A percentile compares a stretch with the other conserved stretches of the same genome.
Evolutionary conservation across 2,329 filamentous ascomycete genomes (phyloP).

Genomic region (Exophiala xenobiotica): DNA sequence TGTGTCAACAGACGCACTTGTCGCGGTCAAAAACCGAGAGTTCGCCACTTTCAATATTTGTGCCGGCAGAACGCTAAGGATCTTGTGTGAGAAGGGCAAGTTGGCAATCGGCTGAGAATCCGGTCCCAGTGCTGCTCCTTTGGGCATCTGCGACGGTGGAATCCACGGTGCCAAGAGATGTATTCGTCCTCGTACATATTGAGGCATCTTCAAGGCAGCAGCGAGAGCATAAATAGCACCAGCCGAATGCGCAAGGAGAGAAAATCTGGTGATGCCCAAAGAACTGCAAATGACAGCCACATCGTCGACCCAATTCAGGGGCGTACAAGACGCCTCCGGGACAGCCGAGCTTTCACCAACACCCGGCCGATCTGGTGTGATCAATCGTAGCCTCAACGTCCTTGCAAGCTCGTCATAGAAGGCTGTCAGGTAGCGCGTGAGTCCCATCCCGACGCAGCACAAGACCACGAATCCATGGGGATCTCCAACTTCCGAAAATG

Average conservation of each 20-base stretch:
- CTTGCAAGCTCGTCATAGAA: constrained; percentile 95
- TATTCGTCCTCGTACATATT: constrained; percentile 90
- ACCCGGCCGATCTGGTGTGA: constrained; percentile 90
- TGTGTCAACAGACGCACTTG: constrained; percentile 52
- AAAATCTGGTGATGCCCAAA: constrained; percentile 92
- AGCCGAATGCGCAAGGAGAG: constrained; percentile 90
- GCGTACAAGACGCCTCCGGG: constrained; percentile 76
- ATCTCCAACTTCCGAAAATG: constrained; percentile 95
- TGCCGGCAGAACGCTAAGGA: constrained; percentile 84
- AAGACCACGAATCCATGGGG: constrained; percentile 88
- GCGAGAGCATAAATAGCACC: constrained; percentile 97
- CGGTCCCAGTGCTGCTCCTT: constrained; percentile 59
- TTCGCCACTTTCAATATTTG: constrained; percentile 92
- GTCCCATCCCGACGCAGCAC: constrained; percentile 95
- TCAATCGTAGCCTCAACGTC: constrained; percentile 82
- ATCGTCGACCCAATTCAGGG: constrained; percentile 90
- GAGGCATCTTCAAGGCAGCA: constrained; percentile 90
- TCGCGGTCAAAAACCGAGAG: constrained; percentile 90
- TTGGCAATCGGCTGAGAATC: constrained; percentile 72
- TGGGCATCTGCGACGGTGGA: constrained; percentile 82
- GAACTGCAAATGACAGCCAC: constrained; percentile 91
- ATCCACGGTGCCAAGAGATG: constrained; percentile 97
- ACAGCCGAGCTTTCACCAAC: constrained; percentile 90
- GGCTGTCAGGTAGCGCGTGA: constrained; percentile 91
- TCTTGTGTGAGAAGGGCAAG: constrained; percentile 86